These are phyloP conservation scores for Oryza glumipatula DNA, from an alignment of 176 grass and related monocot genomes.

Conservation along the genomic window DNA sequence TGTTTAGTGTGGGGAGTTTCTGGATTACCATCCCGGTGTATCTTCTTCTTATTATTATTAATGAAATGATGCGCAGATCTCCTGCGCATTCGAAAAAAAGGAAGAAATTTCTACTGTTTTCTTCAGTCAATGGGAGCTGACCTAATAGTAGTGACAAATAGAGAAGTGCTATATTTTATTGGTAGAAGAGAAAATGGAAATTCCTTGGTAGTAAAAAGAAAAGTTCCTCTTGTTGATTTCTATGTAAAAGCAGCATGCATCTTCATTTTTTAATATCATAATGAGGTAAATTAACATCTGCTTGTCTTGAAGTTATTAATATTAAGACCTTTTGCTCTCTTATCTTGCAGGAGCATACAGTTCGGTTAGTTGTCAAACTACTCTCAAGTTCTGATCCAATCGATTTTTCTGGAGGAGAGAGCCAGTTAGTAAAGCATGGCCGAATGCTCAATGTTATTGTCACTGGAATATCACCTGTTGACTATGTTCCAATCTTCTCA, in stretches of 20 bases:
- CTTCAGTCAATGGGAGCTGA: not conserved
- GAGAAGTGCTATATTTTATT: not conserved
- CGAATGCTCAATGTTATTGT: conserved; percentile 97
- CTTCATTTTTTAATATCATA: not conserved
- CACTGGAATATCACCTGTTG: conserved; percentile 86
- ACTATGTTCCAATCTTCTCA: conserved; percentile 89
- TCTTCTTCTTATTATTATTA: too few relatives aligned
- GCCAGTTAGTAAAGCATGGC: conserved; percentile 81
- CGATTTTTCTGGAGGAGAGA: conserved; percentile 67
- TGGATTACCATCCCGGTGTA: too few relatives aligned
- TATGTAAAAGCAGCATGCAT: not conserved
- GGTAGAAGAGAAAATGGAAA: not conserved
- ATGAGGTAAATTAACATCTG: conserved; percentile 3
- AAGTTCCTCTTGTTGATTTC: not conserved
- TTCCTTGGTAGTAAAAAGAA: not conserved
- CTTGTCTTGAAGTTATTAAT: conserved; percentile 22
- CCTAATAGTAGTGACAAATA: not conserved
- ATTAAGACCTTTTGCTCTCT: conserved; percentile 32
- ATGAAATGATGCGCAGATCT: too few relatives aligned
- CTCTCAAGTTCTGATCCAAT: conserved; percentile 71
- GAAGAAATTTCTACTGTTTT: not conserved
- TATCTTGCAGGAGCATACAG: conserved; percentile 77
- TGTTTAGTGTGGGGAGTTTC: too few relatives aligned
- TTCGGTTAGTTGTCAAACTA: conserved; percentile 85
- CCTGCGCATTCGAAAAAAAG: too few relatives aligned